phyloP scores from a whole-genome alignment of 2,329 filamentous ascomycete genomes.

The Claviceps africana region DNA sequence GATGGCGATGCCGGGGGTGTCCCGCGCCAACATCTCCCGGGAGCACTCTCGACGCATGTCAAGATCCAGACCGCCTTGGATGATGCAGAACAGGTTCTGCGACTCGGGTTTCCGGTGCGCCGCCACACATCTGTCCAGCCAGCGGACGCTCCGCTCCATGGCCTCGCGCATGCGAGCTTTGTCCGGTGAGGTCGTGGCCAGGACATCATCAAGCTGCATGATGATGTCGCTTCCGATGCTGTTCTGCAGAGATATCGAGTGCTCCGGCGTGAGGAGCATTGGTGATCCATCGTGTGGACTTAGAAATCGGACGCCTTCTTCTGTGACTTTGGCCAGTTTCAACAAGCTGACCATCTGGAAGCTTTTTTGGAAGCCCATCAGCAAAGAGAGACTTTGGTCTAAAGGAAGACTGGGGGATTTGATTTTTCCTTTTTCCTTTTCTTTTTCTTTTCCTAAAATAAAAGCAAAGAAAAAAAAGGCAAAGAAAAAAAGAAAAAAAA shows the following conservation, averaged over 20 bases:
- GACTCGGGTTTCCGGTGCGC: constrained; percentile 70
- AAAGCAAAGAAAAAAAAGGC: neutral
- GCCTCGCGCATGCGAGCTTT: constrained; percentile 77
- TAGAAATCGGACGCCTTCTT: constrained; percentile 91
- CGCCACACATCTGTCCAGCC: constrained; percentile 88
- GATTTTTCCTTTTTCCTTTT: no score
- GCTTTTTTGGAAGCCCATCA: constrained; percentile 30
- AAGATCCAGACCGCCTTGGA: constrained; percentile 85
- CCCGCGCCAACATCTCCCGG: constrained; percentile 69
- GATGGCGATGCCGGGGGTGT: constrained; percentile 93
- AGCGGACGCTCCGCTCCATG: constrained; percentile 86
- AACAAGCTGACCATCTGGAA: constrained; percentile 98
- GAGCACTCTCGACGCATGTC: constrained; percentile 77
- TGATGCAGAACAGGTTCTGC: constrained; percentile 97
- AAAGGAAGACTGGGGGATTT: neutral
- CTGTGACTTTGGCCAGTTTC: constrained; percentile 83
- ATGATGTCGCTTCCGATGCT: constrained; percentile 97
- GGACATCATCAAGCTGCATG: constrained; percentile 98
- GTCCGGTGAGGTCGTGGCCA: constrained; percentile 91
- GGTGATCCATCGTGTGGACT: constrained; percentile 88
- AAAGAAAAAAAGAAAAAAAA: neutral
- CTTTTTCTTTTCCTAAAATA: no score
- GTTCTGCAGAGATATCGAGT: constrained; percentile 92
- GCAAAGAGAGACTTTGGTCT: neutral
- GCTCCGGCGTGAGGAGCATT: constrained; percentile 94